Evolutionary conservation across 2,329 filamentous ascomycete genomes (phyloP).

Genomic region (Colletotrichum spaethianum): DNA sequence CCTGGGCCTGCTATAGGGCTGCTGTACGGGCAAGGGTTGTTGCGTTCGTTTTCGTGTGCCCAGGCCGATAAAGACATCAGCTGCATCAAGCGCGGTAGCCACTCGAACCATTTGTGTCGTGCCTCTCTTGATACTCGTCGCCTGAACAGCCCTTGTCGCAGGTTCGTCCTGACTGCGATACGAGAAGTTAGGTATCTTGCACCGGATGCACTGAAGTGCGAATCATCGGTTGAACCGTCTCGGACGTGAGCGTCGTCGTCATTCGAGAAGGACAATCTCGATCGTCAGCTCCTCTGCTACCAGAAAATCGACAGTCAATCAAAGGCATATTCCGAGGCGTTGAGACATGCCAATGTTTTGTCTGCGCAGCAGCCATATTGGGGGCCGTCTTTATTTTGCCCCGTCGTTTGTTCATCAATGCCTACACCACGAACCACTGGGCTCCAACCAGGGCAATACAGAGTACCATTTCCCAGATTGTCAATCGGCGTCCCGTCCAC

Average conservation of each 20-base stretch:
- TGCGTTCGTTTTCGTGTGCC: neutral
- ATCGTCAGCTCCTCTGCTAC: neutral
- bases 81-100: constrained; percentile 29
- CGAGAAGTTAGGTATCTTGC: constrained; percentile 14
- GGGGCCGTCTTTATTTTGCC: neutral
- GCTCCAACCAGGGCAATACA: constrained; percentile 5
- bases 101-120: constrained; percentile 26
- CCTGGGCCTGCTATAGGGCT: constrained; percentile 21
- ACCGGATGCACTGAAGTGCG: constrained; percentile 4
- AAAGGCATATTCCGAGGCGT: constrained; percentile 10
- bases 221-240: neutral
- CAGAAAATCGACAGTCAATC: constrained; percentile 15
- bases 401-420: constrained; percentile 26
- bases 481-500: constrained; percentile 4
- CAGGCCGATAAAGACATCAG: constrained; percentile 3
- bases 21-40: neutral
- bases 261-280: neutral
- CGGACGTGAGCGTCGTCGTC: constrained; percentile 9
- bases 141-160: constrained; percentile 23
- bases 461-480: neutral
- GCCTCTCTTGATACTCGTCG: constrained; percentile 23
- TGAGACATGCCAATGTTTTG: constrained; percentile 41
- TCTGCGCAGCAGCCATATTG: constrained; percentile 24
- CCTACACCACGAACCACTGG: constrained; percentile 23
- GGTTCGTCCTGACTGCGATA: constrained; percentile 1